These are phyloP conservation scores for Phytophthora crassamura DNA, from an alignment of 352 stramenopile genomes.

Conservation along the genomic window DNA sequence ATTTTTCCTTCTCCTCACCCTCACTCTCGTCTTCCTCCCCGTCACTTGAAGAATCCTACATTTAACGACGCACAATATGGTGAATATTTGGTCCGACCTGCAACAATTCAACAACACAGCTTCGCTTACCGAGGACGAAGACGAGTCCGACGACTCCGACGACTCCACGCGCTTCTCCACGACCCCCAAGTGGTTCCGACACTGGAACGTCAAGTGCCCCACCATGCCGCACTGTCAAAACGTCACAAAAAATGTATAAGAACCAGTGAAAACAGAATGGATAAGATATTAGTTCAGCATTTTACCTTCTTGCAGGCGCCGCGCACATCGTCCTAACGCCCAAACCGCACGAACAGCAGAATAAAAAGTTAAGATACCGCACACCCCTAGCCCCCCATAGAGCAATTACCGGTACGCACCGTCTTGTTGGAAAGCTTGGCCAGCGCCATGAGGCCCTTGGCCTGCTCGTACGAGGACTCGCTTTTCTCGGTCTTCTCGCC, in stretches of 20 bases:
- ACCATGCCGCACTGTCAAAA: conserved; percentile 82
- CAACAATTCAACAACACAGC: conserved; percentile 8
- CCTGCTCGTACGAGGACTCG: conserved; percentile 87
- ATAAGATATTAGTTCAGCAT: neutral
- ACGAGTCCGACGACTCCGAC: conserved; percentile 38
- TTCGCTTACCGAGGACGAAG: conserved; percentile 47
- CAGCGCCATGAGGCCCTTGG: conserved; percentile 94
- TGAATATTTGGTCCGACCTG: conserved; percentile 8
- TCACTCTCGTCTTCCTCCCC: conserved; percentile 53
- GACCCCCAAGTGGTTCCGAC: conserved; percentile 77
- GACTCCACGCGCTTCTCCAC: conserved; percentile 45
- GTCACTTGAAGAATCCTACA: conserved; percentile 54
- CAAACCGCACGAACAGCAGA: neutral
- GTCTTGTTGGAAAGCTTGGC: conserved; percentile 95
- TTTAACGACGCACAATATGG: conserved; percentile 9
- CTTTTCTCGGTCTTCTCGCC: conserved; percentile 66
- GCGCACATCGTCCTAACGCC: conserved; percentile 68
- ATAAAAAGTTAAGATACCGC: conserved; percentile 5
- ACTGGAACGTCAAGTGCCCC: conserved; percentile 93
- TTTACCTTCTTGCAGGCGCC: conserved; percentile 86
- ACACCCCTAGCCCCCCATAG: conserved; percentile 3
- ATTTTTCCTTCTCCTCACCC: conserved; percentile 23
- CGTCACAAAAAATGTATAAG: conserved; percentile 5
- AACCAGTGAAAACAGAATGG: neutral
- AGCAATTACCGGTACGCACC: conserved; percentile 45